Evolutionary conservation across 352 stramenopile species (phyloP), one percentile per base, ranked within the genome.

Genomic region (Pythium volutum): DNA sequence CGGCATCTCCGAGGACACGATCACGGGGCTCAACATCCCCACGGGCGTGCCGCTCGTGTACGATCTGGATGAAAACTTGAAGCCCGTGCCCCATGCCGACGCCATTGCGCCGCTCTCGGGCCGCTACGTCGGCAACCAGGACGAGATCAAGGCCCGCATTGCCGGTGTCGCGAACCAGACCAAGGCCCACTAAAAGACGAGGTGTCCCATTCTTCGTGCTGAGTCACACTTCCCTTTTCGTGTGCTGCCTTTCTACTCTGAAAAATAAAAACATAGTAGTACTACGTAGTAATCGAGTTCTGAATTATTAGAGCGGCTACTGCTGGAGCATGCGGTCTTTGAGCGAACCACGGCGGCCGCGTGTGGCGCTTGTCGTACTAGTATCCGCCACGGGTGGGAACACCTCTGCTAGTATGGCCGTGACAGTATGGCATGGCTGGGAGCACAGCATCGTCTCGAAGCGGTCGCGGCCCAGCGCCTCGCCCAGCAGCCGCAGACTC

Each of bases 51-150:
- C 97, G 26, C 82, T 99, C 31, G 88, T 99, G 63, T 99, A 98
- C 83, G 91, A 99, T 72, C 68, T 99, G 62, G 97, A 99, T 77
- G 96, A 98, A 60, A 92, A 99, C 81, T 81, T 99, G 64, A 97
- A 98, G 65, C 87, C 93, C 1, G 93, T 99, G 67, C 83, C 81
- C 27, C 91, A 98, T 74, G 71, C 85, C 36, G 89, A 97, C 56
- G 94, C 95, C 47, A 98, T 98, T 54, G 89, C 65, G 38, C 85
- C 84, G 1, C 74, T 99, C 46, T 77, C 73, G 1, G 85, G 69
- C 52, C 74, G 78, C 63, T 94, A 94, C 66, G 70, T 94, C 18
- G 97, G 97, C 69, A 96, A 99, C 81, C 93, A 98, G 74, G 96
- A 98, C 55, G 96, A 97, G 59, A 98, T 99, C 77, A 93, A 95